Evolutionary conservation across 2,329 filamentous ascomycete genomes (phyloP), one percentile per base, ranked within the genome.

Genomic region (Colletotrichum sansevieriae): DNA sequence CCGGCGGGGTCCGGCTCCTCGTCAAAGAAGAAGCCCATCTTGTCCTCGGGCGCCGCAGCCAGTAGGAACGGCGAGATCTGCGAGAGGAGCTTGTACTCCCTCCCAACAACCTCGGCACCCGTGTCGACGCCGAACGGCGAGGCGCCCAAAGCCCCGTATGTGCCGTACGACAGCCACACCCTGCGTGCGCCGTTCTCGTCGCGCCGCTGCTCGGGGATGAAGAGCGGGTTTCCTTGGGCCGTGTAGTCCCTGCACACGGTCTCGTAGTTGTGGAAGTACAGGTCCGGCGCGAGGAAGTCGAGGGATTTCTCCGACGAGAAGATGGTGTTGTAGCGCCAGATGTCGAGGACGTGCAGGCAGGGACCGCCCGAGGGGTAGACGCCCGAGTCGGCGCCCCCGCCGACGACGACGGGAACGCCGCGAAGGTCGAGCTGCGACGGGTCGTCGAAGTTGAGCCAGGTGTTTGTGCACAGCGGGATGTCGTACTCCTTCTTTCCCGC

Each of bases 131-230:
- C 79, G 63, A 84, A 84, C 0, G 82, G 81, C 1, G 75, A 74
- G 0, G 76, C 73, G 0, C 82, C 82, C 0, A 84, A 71, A 2
- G 77, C 77, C 12, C 75, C 75, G 58, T 82, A 80, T 0, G 79
- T 78, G 2, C 79, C 82, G 20, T 80, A 81, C 0, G 83, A 79
- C 0, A 78, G 58, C 81, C 81, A 85, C 1, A 83, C 73, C 2
- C 83, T 71, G 6, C 82, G 73, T 0, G 81, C 78, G 6, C 83
- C 83, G 33, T 80, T 77, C 41, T 83, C 83, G 61, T 86, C 84
- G 12, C 84, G 78, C 5, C 83, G 77, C 71, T 86, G 84, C 74
- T 87, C 84, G 0, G 84, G 84, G 43, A 87, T 85, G 70, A 86
- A 85, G 0, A 87, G 76, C 0, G 83, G 78, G 70, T 85, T 81